Evolutionary conservation across 208 protist species (phyloP).

Genomic region (Leishmania arabica): DNA sequence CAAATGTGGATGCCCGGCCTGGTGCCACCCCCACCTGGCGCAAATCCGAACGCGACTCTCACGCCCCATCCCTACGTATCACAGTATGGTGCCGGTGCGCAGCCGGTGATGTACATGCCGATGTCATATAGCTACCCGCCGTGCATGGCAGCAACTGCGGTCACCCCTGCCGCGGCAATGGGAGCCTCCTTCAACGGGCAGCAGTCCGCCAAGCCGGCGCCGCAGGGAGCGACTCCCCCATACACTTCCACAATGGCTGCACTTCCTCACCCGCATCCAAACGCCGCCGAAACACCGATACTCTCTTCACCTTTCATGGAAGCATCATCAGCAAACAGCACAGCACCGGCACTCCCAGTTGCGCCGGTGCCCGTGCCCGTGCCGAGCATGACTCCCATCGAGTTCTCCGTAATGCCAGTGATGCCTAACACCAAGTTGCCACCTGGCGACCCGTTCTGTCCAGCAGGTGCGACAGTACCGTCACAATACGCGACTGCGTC

Average conservation of each 20-base stretch:
- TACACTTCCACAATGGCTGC: slow-evolving; percentile 13
- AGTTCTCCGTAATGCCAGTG: slow-evolving; percentile 44
- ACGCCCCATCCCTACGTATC: slow-evolving; percentile 16
- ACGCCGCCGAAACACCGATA: slow-evolving; percentile 11
- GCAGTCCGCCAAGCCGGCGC: slow-evolving; percentile 15
- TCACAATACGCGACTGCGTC: slow-evolving; percentile 34
- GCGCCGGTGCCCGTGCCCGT: not conserved
- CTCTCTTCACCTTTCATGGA: slow-evolving; percentile 14
- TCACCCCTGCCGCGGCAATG: slow-evolving; percentile 14
- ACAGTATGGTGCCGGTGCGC: slow-evolving; percentile 21
- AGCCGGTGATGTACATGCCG: slow-evolving; percentile 40
- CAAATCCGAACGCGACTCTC: slow-evolving; percentile 7
- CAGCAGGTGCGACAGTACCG: slow-evolving; percentile 51
- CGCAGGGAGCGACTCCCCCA: slow-evolving; percentile 18
- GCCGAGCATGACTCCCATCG: slow-evolving; percentile 21
- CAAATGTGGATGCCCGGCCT: slow-evolving; percentile 34
- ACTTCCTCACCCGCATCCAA: slow-evolving; percentile 1
- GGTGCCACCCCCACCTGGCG: slow-evolving; percentile 17
- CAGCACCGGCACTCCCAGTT: not conserved
- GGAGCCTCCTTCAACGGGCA: slow-evolving; percentile 7
- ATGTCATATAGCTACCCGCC: slow-evolving; percentile 35
- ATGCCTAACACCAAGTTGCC: slow-evolving; percentile 53
- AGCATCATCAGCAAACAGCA: slow-evolving; percentile 13
- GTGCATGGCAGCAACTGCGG: slow-evolving; percentile 32
- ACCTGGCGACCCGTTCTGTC: slow-evolving; percentile 57